These are phyloP conservation scores for Ceratocystiopsis sp. DNA, from an alignment of 2,329 filamentous ascomycete genomes.

Conservation along the genomic window DNA sequence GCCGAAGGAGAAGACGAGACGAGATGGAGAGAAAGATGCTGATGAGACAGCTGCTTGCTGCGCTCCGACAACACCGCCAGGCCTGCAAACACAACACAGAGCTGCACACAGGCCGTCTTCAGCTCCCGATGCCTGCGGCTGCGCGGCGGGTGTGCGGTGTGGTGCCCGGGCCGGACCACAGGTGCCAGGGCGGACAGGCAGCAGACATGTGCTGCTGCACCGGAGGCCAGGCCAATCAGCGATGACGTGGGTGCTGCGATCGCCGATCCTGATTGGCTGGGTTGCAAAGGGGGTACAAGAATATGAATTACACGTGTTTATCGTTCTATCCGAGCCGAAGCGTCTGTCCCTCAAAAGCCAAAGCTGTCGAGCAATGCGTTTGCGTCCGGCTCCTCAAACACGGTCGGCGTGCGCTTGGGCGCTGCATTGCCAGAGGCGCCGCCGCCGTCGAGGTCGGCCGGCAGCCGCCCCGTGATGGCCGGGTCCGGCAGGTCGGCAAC, in stretches of 20 bases:
- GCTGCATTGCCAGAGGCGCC: slow-evolving; percentile 3
- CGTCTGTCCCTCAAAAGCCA: slow-evolving; percentile 61
- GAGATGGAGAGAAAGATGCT: too few relatives aligned
- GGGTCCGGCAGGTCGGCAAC: slow-evolving; percentile 52
- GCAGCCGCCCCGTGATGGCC: slow-evolving; percentile 14
- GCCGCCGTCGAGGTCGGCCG: slow-evolving; percentile 23
- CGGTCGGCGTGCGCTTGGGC: slow-evolving; percentile 47
- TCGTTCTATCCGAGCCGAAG: neutral
- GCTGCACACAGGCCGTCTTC: too few relatives aligned
- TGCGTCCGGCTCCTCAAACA: slow-evolving; percentile 85
- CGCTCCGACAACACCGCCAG: too few relatives aligned
- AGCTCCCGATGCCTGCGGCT: too few relatives aligned
- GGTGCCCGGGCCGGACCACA: too few relatives aligned
- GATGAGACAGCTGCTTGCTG: too few relatives aligned
- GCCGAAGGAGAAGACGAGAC: too few relatives aligned
- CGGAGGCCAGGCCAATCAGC: neutral
- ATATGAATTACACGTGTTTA: neutral
- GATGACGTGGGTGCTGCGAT: slow-evolving; percentile 2
- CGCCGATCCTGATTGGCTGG: neutral
- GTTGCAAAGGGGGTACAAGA: neutral
- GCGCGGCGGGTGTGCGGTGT: too few relatives aligned
- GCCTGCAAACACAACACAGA: too few relatives aligned
- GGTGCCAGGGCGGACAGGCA: neutral
- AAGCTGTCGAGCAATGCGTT: slow-evolving; percentile 82
- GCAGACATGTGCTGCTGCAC: neutral